Conservation (phyloP, 176 grass and related monocot genomes). For the Cenchrus fungigraminus region DNA sequence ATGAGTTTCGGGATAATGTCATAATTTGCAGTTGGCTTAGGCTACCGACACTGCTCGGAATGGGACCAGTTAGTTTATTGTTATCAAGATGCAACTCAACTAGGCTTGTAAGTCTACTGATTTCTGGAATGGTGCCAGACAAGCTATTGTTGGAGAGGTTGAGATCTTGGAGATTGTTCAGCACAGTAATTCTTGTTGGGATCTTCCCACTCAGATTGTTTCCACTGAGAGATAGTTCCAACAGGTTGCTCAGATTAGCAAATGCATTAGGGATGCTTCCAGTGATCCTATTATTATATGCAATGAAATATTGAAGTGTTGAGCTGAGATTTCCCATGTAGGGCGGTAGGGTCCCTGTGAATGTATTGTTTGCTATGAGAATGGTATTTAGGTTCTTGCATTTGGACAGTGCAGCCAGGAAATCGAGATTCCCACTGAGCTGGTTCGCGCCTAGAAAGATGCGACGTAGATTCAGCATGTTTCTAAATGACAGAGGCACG, state of each 20-base stretch:
- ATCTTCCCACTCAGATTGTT: conserved; percentile 42
- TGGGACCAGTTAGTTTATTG: conserved; percentile 32
- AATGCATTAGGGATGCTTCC: conserved; percentile 31
- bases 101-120: conserved; percentile 31
- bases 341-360: conserved; percentile 18
- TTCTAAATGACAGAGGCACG: conserved; percentile 38
- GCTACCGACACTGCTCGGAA: conserved; percentile 17
- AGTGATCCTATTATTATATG: conserved; percentile 17
- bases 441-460: not conserved
- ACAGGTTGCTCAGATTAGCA: conserved; percentile 32
- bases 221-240: conserved; percentile 19
- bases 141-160: conserved; percentile 36
- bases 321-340: conserved; percentile 27
- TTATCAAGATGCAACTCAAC: conserved; percentile 19
- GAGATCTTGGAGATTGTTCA: conserved; percentile 39
- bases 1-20: conserved; percentile 22
- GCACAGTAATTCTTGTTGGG: not conserved
- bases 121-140: conserved; percentile 36
- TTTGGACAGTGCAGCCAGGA: conserved; percentile 26
- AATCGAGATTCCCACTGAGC: conserved; percentile 44
- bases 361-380: conserved; percentile 4
- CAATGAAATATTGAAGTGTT: not conserved
- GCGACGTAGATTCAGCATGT: conserved; percentile 8
- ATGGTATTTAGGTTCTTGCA: conserved; percentile 21
- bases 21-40: conserved; percentile 30